Percentiles rank a stretch among this genome's conserved stretches.
Evolutionary conservation across 202 grass and related monocot genomes (phyloP).

Genomic region (Bolboschoenoplectus hybrid): DNA sequence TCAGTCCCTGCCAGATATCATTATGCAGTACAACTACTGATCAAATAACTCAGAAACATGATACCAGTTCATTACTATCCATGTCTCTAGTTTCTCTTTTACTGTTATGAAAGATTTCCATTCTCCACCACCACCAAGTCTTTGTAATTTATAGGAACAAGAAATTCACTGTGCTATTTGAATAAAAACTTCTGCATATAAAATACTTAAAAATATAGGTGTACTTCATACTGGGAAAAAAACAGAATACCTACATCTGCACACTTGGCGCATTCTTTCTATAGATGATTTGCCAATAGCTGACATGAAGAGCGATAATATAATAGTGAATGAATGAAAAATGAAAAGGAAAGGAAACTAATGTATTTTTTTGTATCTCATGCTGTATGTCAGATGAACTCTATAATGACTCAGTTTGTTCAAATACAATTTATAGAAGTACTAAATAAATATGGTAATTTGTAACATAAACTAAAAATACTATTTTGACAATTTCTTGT

Average conservation of each 20-base stretch:
- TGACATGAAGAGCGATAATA: neutral
- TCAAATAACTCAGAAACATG: neutral
- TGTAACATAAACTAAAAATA: neutral
- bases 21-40: neutral
- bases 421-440: neutral
- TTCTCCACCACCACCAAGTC: neutral
- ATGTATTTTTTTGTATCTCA: neutral
- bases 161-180: neutral
- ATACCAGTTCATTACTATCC: neutral
- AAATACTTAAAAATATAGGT: neutral
- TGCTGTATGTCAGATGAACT: neutral
- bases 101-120: neutral
- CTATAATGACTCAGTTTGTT: slow-evolving; percentile 9
- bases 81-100: neutral
- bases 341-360: neutral
- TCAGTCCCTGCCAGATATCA: neutral
- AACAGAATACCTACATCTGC: neutral
- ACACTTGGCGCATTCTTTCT: neutral
- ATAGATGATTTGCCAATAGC: neutral
- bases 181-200: neutral
- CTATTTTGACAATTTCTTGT: neutral
- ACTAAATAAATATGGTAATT: neutral
- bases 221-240: neutral
- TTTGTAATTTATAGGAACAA: neutral
- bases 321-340: neutral